Evolutionary conservation across 495 filamentous ascomycete genomes (phyloP).

Genomic region (Thermothielavioides terrestris): DNA sequence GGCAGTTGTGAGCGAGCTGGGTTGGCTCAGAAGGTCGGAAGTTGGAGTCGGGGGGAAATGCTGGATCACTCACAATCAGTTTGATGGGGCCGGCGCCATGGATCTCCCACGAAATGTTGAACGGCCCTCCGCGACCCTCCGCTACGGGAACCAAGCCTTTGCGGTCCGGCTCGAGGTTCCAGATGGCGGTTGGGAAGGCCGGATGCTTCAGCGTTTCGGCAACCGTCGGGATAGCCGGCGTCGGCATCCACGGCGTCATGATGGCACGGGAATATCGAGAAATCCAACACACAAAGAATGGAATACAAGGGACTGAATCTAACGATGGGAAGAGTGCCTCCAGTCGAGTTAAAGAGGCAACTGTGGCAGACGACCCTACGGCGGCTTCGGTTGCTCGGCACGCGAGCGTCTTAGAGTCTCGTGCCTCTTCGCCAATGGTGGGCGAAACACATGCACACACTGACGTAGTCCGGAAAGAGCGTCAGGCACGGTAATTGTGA

Average conservation of each 20-base stretch:
- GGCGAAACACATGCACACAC: too few species aligned
- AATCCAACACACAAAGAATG: too few species aligned
- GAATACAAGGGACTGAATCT: too few species aligned
- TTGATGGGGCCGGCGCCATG: conserved; percentile 65
- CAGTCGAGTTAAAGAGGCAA: too few species aligned
- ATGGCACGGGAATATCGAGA: too few species aligned
- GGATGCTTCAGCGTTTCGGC: conserved; percentile 35
- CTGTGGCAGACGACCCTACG: too few species aligned
- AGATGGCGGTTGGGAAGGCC: conserved; percentile 44
- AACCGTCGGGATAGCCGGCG: conserved; percentile 23
- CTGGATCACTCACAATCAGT: conserved; percentile 52
- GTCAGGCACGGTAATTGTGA: too few species aligned
- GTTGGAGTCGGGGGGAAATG: background rate
- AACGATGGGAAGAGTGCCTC: too few species aligned
- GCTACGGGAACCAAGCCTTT: conserved; percentile 55
- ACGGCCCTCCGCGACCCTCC: conserved; percentile 54
- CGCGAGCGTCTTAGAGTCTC: too few species aligned
- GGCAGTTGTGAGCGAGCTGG: conserved; percentile 10
- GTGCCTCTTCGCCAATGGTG: too few species aligned
- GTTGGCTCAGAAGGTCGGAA: conserved; percentile 1
- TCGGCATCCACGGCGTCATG: background rate
- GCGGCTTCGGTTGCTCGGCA: too few species aligned
- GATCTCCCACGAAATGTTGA: conserved; percentile 66
- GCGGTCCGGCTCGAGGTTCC: conserved; percentile 52
- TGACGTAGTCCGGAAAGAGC: too few species aligned